Evolutionary conservation across 2,329 filamentous ascomycete genomes (phyloP).

Genomic region (Fusarium mangiferae): DNA sequence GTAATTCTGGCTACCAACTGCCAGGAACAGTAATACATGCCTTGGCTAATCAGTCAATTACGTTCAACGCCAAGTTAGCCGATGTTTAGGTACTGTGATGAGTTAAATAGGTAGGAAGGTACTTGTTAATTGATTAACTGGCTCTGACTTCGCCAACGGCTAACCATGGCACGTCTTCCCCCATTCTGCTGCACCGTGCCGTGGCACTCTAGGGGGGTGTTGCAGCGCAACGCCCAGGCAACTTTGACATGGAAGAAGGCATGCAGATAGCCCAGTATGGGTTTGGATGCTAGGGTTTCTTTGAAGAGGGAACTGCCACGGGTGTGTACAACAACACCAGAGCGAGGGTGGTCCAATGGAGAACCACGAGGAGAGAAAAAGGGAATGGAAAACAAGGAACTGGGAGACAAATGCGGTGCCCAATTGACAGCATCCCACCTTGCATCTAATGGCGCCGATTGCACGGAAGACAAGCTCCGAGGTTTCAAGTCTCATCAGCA

Average conservation of each 20-base stretch:
- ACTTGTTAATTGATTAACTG: background rate
- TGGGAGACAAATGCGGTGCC: constrained; percentile 15
- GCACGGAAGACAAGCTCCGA: constrained; percentile 30
- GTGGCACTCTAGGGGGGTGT: constrained; percentile 9
- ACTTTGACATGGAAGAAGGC: constrained; percentile 1
- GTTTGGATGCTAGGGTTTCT: constrained; percentile 13
- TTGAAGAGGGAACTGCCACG: background rate
- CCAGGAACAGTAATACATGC: background rate
- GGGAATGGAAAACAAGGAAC: constrained; percentile 35
- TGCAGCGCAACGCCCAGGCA: constrained; percentile 18
- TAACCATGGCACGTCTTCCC: constrained; percentile 11
- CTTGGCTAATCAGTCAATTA: constrained; percentile 4
- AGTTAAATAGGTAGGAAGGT: background rate
- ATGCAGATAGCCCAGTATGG: constrained; percentile 17
- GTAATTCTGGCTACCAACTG: background rate
- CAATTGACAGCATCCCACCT: constrained; percentile 7
- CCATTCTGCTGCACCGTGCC: constrained; percentile 9
- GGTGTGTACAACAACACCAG: background rate
- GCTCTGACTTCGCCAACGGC: constrained; percentile 12
- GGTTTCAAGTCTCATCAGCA: background rate
- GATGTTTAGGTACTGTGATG: background rate
- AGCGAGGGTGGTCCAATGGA: background rate
- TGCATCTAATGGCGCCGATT: constrained; percentile 14
- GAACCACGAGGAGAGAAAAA: background rate
- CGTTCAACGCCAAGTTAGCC: background rate